phyloP scores from a whole-genome alignment of 441 rosid species.

The Manihot esculenta region DNA sequence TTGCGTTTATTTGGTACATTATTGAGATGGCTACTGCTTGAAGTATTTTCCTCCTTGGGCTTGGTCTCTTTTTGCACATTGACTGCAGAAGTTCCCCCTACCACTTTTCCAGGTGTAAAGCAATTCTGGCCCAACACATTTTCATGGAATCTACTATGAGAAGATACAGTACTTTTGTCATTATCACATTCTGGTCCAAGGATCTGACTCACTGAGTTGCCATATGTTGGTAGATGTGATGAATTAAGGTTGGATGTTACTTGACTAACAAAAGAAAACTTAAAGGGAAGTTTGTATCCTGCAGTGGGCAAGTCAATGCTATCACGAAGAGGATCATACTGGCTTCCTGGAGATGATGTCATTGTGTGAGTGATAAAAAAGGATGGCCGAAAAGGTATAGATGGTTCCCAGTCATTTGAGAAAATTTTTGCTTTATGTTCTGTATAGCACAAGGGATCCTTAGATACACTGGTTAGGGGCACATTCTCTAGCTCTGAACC shows the following conservation, averaged over 20 bases:
- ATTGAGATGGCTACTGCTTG: constrained; percentile 39
- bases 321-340: constrained; percentile 65
- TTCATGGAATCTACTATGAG: constrained; percentile 40
- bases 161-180: constrained; percentile 47
- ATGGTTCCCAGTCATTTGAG: constrained; percentile 84
- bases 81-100: constrained; percentile 40
- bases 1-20: constrained; percentile 36
- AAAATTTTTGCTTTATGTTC: constrained; percentile 41
- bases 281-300: constrained; percentile 32
- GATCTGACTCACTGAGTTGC: constrained; percentile 31
- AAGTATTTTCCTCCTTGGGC: constrained; percentile 52
- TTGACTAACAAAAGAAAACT: constrained; percentile 38
- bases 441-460: constrained; percentile 28
- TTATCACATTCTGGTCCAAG: constrained; percentile 36
- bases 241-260: constrained; percentile 26
- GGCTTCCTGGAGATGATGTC: constrained; percentile 48
- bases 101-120: constrained; percentile 39
- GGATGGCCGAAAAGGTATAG: constrained; percentile 77
- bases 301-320: constrained; percentile 42
- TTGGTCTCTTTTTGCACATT: constrained; percentile 40
- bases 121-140: constrained; percentile 33
- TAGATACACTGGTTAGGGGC: constrained; percentile 22
- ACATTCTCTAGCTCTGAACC: constrained; percentile 40
- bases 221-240: constrained; percentile 32
- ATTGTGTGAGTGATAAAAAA: constrained; percentile 47